Evolutionary conservation across 2,329 filamentous ascomycete genomes (phyloP), one percentile per base, ranked within the genome.

Genomic region (Penicillium sp.): DNA sequence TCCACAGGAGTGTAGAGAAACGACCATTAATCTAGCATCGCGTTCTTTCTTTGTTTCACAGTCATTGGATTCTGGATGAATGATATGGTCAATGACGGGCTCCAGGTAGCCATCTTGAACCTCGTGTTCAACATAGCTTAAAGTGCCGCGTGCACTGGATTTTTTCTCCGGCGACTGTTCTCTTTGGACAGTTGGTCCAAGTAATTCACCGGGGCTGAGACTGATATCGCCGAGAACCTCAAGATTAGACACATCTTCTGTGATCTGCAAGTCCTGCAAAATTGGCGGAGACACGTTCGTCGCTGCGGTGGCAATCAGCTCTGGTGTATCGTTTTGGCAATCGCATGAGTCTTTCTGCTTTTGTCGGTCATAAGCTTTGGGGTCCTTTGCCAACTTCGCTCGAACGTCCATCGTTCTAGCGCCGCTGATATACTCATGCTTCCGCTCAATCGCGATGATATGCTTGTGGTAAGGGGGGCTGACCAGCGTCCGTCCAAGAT

Each of bases 1-100:
- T 29, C 94, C 94, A 69, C 94, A 99, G 0, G 93, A 97, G 72
- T 99, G 94, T 18, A 99, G 90, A 0, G 94, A 97, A 32, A 97
- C 87, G 13, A 93, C 89, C 87, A 97, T 92, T 40, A 95, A 78
- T 36, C 57, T 66, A n/a, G 67, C 64, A 48, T 67, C 59, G 29
- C 42, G 55, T n/a, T 50, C 48, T 18, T 57, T 46, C 9, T 55
- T 47, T 14, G 21, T 13, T 5, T 51, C 24, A 29, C n/a, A 48
- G 6, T 45, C 32, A 2, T 43, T 36, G 21, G 32, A 44, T 29
- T 6, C 29, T 22, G 13, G 4, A 8, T 65, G 54, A 16, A 72
- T 61, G 14, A 71, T 65, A 43, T 72, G 67, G 16, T 60, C 61
- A 21, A 67, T 73, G 50, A 70, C 68, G 50, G 62, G 67, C 48